Percentiles rank a stretch among this genome's conserved stretches.
Evolutionary conservation across 2,329 filamentous ascomycete genomes (phyloP).

Genomic region (Tolypocladium endophyticum): DNA sequence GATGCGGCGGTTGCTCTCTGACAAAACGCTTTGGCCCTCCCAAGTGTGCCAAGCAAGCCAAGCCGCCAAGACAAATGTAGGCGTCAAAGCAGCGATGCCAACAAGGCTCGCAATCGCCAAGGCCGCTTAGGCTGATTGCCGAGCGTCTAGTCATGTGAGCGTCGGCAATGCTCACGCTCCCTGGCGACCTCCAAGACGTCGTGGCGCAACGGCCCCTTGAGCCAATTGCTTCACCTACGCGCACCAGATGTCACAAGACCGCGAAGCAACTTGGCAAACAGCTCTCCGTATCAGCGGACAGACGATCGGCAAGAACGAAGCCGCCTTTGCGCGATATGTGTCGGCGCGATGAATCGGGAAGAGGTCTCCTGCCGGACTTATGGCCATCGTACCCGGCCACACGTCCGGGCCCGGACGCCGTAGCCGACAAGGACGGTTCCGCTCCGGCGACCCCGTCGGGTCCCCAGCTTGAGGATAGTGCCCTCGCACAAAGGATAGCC

Average conservation of each 20-base stretch:
- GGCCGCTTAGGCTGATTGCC: neutral
- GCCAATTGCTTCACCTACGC: neutral
- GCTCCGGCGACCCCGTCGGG: neutral
- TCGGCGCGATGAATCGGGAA: neutral
- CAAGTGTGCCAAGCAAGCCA: too few relatives aligned
- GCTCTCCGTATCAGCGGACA: neutral
- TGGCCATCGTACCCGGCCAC: neutral
- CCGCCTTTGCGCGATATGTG: neutral
- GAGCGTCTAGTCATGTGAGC: neutral
- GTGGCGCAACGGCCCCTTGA: neutral
- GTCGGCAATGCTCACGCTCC: neutral
- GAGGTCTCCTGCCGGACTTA: neutral
- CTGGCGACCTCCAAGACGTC: neutral
- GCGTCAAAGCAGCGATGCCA: neutral
- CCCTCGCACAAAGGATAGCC: neutral
- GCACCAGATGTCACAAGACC: neutral
- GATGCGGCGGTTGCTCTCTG: too few relatives aligned
- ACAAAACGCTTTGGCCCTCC: neutral
- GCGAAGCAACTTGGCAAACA: neutral
- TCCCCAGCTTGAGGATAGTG: neutral
- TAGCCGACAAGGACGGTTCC: neutral
- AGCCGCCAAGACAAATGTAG: neutral
- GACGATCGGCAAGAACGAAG: neutral
- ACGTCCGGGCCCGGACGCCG: neutral
- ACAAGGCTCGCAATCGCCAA: neutral